Evolutionary conservation across 176 grass and related monocot genomes (phyloP).

Genomic region (Aegilops sharonensis): DNA sequence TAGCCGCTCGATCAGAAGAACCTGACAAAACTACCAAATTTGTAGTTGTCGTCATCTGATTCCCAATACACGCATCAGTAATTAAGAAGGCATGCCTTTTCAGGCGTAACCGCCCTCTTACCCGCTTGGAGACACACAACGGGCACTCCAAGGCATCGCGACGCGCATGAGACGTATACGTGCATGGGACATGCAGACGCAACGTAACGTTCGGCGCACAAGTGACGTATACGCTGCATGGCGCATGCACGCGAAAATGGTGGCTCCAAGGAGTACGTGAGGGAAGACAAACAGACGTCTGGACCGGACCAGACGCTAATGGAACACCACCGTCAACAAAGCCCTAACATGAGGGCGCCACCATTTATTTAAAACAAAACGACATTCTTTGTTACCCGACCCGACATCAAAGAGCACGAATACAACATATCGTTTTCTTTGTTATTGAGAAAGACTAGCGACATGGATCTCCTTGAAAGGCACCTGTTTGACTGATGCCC

Average conservation of each 20-base stretch:
- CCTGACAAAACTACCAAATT: neutral
- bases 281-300: neutral
- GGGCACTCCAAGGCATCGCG: accelerated
- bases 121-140: neutral
- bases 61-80: accelerated
- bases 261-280: accelerated
- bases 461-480: too few relatives aligned
- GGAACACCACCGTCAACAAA: neutral
- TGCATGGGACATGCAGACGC: neutral
- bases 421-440: too few relatives aligned
- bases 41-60: neutral
- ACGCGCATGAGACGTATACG: neutral
- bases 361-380: too few relatives aligned
- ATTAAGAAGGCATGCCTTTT: neutral
- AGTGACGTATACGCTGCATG: too few relatives aligned
- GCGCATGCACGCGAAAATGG: neutral
- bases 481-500: too few relatives aligned
- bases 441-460: too few relatives aligned
- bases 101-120: neutral
- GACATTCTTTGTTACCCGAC: too few relatives aligned
- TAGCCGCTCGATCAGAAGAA: neutral
- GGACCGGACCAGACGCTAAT: neutral
- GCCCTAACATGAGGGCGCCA: too few relatives aligned
- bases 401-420: too few relatives aligned
- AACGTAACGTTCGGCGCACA: accelerated